Conservation (phyloP, 345 rosid species). For the Excoecaria agallocha region DNA sequence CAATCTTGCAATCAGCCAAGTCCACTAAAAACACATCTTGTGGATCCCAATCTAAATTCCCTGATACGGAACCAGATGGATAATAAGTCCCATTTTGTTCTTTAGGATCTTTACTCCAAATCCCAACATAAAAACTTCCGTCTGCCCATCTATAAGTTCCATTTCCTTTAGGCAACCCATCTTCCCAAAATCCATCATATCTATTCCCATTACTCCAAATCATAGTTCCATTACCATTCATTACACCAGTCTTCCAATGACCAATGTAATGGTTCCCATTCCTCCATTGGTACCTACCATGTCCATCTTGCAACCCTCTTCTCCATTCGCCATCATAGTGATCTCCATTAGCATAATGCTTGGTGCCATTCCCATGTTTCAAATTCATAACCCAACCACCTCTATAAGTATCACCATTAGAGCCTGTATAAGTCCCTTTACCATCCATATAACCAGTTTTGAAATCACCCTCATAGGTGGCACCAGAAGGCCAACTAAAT, state of each 20-base stretch:
- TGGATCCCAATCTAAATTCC: conserved; percentile 76
- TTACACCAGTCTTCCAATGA: conserved; percentile 71
- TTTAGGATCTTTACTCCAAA: conserved; percentile 79
- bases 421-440: conserved; percentile 74
- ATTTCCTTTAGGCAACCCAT: conserved; percentile 79
- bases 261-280: conserved; percentile 74
- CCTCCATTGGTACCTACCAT: conserved; percentile 88
- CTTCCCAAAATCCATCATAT: conserved; percentile 93
- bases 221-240: conserved; percentile 82
- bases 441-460: conserved; percentile 89
- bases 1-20: conserved; percentile 56
- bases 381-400: conserved; percentile 92
- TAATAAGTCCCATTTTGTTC: conserved; percentile 81
- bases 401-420: conserved; percentile 61
- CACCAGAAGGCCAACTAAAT: conserved; percentile 92
- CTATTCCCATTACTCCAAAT: conserved; percentile 80
- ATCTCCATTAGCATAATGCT: conserved; percentile 73
- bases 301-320: conserved; percentile 77
- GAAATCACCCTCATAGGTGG: conserved; percentile 95
- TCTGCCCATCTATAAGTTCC: conserved; percentile 74
- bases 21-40: conserved; percentile 58
- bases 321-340: conserved; percentile 89
- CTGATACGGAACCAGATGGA: conserved; percentile 54
- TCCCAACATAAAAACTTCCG: conserved; percentile 81
- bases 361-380: conserved; percentile 76